Base-by-base conservation (phyloP, 2,329 filamentous ascomycete species). In the Pezizomycotina sp. region DNA sequence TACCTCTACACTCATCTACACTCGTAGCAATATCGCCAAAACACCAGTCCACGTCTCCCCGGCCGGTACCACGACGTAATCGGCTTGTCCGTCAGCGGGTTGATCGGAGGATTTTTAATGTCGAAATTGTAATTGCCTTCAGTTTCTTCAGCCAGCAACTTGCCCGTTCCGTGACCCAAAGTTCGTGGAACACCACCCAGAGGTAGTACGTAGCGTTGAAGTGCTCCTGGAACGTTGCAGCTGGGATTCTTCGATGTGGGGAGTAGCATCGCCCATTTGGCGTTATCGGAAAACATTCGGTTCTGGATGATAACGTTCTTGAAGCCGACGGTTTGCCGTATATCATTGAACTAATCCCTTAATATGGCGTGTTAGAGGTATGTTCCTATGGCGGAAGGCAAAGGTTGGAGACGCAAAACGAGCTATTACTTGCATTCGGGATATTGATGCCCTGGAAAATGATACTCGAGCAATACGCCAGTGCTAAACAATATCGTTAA, bases 1-100 rank as follows among this genome's bases (percentile, higher is more conserved):
- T n/a, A n/a, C 86, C 86, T 36, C 86, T 74, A 56, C 86, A 95
- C 58, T 95, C 86, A 59, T 95, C 86, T 53, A 92, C 93, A 10
- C 76, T 80, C 3, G 77, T 81, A 23, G 84, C 82, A 46, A 91
- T 71, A 43, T 78, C 71, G 16, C 84, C 83, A 53, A 95, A 95
- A 92, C 81, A 4, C 76, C 82, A 37, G 81, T 79, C 84, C 84
- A 95, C 0, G 86, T 95, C 58, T 93, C 81, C 83, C 83, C 2
- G 82, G 82, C 59, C 89, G 92, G 63, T 95, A 95, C 74, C 78
- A 93, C 1, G 77, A 81, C 2, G 69, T 70, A 30, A 93, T 65
- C 1, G 79, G 78, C 57, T 86, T 76, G 43, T 71, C 66, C 4
- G 73, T 80, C 25, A 93, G 58, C 1, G 84, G 86, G 52, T 73